Percentiles rank a stretch among this genome's conserved stretches.
phyloP scores from a whole-genome alignment of 2,329 filamentous ascomycete genomes.

The Decorospora gaudefroyi region DNA sequence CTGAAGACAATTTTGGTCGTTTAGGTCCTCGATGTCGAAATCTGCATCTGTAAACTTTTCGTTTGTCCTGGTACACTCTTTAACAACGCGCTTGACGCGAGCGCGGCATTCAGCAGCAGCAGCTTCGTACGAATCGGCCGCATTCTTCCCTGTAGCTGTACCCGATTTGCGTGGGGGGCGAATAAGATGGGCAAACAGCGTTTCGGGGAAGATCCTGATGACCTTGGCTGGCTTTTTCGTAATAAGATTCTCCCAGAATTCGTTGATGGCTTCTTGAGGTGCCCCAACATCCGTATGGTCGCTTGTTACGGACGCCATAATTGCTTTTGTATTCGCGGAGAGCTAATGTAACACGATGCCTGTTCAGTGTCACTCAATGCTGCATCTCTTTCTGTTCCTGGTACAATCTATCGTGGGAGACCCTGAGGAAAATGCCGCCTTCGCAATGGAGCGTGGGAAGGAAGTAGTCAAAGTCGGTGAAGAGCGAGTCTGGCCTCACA shows the following conservation, averaged over 20 bases:
- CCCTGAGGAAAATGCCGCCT: not conserved
- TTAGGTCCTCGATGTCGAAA: slow-evolving; percentile 79
- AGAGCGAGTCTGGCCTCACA: not conserved
- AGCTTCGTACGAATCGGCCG: slow-evolving; percentile 71
- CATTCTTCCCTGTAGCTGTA: slow-evolving; percentile 62
- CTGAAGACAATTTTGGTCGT: slow-evolving; percentile 46
- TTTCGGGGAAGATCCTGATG: slow-evolving; percentile 69
- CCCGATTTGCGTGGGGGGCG: slow-evolving; percentile 48
- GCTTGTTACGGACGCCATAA: slow-evolving; percentile 25
- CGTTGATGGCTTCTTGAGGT: slow-evolving; percentile 68
- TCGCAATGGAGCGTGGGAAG: not conserved
- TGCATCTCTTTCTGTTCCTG: too few species aligned
- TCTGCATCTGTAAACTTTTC: slow-evolving; percentile 82
- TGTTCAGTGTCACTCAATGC: not conserved
- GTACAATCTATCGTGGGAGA: too few species aligned
- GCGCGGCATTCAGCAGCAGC: slow-evolving; percentile 69
- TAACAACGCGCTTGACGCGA: slow-evolving; percentile 60
- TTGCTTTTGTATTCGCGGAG: slow-evolving; percentile 8
- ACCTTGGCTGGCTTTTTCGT: slow-evolving; percentile 73
- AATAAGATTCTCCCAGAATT: slow-evolving; percentile 71
- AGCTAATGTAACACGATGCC: not conserved
- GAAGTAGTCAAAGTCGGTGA: not conserved
- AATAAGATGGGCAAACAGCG: slow-evolving; percentile 60
- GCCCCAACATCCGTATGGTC: slow-evolving; percentile 20
- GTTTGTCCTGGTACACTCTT: slow-evolving; percentile 73